Evolutionary conservation across 495 filamentous ascomycete genomes (phyloP).

Genomic region (Penicillium bialowiezense): DNA sequence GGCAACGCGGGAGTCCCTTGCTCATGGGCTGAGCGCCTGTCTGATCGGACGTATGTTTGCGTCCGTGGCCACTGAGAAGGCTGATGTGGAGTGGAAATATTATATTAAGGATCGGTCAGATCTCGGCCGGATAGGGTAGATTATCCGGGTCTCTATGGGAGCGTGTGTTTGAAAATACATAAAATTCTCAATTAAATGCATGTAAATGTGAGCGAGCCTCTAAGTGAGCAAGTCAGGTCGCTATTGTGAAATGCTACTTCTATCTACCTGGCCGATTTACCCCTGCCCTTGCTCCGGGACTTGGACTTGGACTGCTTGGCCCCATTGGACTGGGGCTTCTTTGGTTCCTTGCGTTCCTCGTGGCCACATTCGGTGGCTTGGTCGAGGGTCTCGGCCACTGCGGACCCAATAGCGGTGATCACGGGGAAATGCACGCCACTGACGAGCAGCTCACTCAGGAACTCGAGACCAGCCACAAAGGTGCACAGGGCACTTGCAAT

Average conservation of each 20-base stretch:
- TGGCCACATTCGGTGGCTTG: constrained; percentile 20
- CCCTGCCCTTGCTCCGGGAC: constrained; percentile 9
- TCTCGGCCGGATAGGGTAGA: neutral
- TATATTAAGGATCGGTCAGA: neutral
- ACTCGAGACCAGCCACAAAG: constrained; percentile 87
- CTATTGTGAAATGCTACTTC: neutral
- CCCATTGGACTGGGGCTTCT: neutral
- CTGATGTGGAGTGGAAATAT: neutral
- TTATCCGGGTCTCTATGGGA: neutral
- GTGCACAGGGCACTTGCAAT: constrained; percentile 88
- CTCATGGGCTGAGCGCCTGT: neutral
- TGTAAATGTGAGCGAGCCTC: neutral
- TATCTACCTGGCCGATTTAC: constrained; percentile 4
- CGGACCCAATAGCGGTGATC: constrained; percentile 9
- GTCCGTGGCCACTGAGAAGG: neutral
- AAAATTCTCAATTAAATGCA: constrained; percentile 3
- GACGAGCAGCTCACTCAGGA: constrained; percentile 79
- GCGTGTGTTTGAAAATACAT: neutral
- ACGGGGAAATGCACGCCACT: constrained; percentile 68
- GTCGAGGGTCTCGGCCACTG: constrained; percentile 15
- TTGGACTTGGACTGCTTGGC: constrained; percentile 3
- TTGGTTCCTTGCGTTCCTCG: constrained; percentile 7
- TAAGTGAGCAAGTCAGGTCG: neutral
- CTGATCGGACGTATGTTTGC: neutral
- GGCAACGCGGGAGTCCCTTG: neutral